A percentile compares a stretch with the other conserved stretches of the same genome.
Evolutionary conservation across 1,284 basidiomycete genomes (phyloP).

Genomic region (Ustilago loliicola): DNA sequence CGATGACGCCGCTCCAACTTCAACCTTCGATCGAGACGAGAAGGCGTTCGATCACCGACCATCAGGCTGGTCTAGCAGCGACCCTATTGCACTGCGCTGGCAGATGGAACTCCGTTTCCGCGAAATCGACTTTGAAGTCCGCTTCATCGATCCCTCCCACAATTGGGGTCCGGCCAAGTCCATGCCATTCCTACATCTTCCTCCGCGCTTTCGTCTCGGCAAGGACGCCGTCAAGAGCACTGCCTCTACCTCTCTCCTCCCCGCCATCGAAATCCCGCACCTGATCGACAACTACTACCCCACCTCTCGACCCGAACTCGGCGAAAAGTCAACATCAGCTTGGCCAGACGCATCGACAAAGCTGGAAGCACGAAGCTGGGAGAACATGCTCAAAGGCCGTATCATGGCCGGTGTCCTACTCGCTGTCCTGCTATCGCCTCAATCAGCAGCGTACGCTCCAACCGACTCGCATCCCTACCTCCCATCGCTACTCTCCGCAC

Average conservation of each 20-base stretch:
- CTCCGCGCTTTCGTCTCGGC: slow-evolving; percentile 24
- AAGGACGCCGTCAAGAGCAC: slow-evolving; percentile 3
- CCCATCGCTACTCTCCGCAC: slow-evolving; percentile 35
- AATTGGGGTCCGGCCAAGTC: slow-evolving; percentile 59
- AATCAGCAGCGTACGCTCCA: slow-evolving; percentile 26
- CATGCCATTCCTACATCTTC: slow-evolving; percentile 58
- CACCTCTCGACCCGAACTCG: slow-evolving; percentile 42
- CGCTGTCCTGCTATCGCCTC: slow-evolving; percentile 39
- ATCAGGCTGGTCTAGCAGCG: slow-evolving; percentile 58
- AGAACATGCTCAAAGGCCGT: slow-evolving; percentile 37
- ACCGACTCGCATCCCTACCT: slow-evolving; percentile 32
- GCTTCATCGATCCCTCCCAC: slow-evolving; percentile 48
- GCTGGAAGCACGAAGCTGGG: slow-evolving; percentile 47
- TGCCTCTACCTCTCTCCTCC: slow-evolving; percentile 33
- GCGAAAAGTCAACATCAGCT: slow-evolving; percentile 24
- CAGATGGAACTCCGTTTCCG: slow-evolving; percentile 63
- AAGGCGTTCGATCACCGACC: neutral
- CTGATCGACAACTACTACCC: slow-evolving; percentile 58
- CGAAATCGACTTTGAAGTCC: slow-evolving; percentile 44
- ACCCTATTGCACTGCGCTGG: slow-evolving; percentile 62
- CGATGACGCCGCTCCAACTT: neutral
- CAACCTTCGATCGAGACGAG: slow-evolving; percentile 5
- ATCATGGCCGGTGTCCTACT: slow-evolving; percentile 51
- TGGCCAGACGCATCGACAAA: slow-evolving; percentile 23
- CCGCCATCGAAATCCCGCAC: slow-evolving; percentile 38